Evolutionary conservation across 2,329 filamentous ascomycete species (phyloP), one percentile per base, ranked within the genome.

Genomic region (Catunica adiposa): DNA sequence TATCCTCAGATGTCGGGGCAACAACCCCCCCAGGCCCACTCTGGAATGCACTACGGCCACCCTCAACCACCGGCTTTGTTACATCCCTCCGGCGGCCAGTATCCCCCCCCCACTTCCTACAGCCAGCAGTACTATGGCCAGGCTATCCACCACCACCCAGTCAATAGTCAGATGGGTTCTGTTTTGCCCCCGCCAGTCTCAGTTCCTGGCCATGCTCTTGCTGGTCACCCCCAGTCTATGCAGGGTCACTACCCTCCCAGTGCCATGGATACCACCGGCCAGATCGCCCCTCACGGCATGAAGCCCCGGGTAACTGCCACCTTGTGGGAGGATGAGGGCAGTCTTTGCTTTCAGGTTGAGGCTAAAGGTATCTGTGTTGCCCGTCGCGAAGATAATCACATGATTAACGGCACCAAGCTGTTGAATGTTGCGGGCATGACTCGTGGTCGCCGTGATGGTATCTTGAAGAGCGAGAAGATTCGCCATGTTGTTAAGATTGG

Each of bases 341-440:
- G 89, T 66, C 74, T 97, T 29, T 98, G 92, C 71, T 98, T 97
- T 66, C 92, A 97, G 67, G 92, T 97, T 1, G 92, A 97, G 69
- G 90, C 92, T 2, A 84, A 92, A 62, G 90, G 90, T 51, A 90
- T 98, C 54, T 98, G 92, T 67, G 92, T 97, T 57, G 90, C 90
- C 54, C 80, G 92, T 62, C 78, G 92, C 66, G 90, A 97, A 79
- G 90, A 96, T 64, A 97, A 96, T 69, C 88, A 95, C 71, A 96
- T 98, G 87, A 96, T 98, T 69, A 98, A 97, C 64, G 92, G 92
- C 17, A 98, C 92, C 1, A 98, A 97, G 69, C 74, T 98, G 57
- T 73, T 97, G 57, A 98, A 98, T 62, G 92, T 98, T 54, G 92
- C 92, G 53, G 90, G 92, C 11, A 98, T 98, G 92, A 98, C 92